Evolutionary conservation across 225 moss, liverwort and hornwort species (phyloP), one percentile per base, ranked within the genome.

Genomic region (Pseudisothecium myosuroides): DNA sequence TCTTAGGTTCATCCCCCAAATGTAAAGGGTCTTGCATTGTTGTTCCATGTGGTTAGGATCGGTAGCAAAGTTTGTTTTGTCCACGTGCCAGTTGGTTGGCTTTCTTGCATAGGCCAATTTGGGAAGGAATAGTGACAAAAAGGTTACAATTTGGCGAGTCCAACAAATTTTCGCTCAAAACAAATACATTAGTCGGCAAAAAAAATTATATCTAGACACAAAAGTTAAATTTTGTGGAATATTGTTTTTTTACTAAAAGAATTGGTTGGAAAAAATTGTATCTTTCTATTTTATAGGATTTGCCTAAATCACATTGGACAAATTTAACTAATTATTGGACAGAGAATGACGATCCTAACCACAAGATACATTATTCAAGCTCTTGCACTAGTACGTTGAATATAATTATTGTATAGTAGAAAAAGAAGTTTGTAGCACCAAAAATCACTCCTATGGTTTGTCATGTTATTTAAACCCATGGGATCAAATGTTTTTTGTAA

Each of bases 281-380:
- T 67, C 36, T n/a, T n/a, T 37, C 2, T 19, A 36, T 36, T 66
- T 19, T 66, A 15, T 14, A 71, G 5, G 41, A 41, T 41, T 41
- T 10, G 3, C 14, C 0, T 12, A 26, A 24, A 5, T 69, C 14
- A 24, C 24, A 69, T 24, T 72, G 43, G 27, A 16, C 5, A 72
- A 71, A 16, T 27, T 27, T 43, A 5, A 0, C 9, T 8, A 34
- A 43, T 9, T 26, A 26, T 41, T 41, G 0, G 0, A 5, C 9
- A 41, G 3, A 41, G 5, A 71, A 8, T 41, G 71, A 16, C 2
- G 0, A 41, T 0, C 16, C 16, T 27, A 43, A 41, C 39, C 0
- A 26, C 0, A 3, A 43, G 27, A 8, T 27, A 15, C 9, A 72
- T 15, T 14, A 39, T 41, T 71, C 26, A 24, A 24, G 12, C 23